phyloP scores from a whole-genome alignment of 2,329 filamentous ascomycete species.

The Botrytis hyacinthi region DNA sequence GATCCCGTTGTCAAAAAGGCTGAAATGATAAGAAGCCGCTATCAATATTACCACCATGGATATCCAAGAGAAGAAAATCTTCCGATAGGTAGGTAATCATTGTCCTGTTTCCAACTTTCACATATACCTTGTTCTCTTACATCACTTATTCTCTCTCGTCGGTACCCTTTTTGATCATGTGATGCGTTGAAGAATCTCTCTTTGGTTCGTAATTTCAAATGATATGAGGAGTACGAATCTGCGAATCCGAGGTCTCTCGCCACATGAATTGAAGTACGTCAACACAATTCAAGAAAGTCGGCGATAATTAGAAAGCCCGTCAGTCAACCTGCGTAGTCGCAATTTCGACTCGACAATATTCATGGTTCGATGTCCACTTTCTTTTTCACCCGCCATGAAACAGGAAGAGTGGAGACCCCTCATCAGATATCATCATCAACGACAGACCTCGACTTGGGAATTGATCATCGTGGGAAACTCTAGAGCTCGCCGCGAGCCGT shows the following conservation, averaged over 20 bases:
- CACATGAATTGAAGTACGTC: not conserved
- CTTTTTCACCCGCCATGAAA: not conserved
- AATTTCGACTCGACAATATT: not conserved
- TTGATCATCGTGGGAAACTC: not conserved
- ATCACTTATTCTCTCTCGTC: not conserved
- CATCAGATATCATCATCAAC: not conserved
- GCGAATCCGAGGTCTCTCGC: not conserved
- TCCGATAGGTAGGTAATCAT: not conserved
- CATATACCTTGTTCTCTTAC: not conserved
- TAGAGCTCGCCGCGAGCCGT: not conserved
- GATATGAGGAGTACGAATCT: not conserved
- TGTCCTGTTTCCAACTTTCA: not conserved
- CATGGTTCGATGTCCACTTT: not conserved
- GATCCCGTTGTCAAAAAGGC: conserved; percentile 3
- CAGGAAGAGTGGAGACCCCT: not conserved
- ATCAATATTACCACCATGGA: not conserved
- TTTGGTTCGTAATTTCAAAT: not conserved
- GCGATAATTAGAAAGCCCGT: not conserved
- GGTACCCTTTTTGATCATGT: conserved; percentile 3
- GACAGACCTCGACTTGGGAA: not conserved
- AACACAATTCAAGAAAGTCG: not conserved
- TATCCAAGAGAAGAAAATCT: not conserved
- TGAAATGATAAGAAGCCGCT: not conserved
- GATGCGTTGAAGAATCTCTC: not conserved
- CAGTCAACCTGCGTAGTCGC: not conserved